phyloP scores from a whole-genome alignment of 1,139 yeast species.

The Pichia inconspicua region DNA sequence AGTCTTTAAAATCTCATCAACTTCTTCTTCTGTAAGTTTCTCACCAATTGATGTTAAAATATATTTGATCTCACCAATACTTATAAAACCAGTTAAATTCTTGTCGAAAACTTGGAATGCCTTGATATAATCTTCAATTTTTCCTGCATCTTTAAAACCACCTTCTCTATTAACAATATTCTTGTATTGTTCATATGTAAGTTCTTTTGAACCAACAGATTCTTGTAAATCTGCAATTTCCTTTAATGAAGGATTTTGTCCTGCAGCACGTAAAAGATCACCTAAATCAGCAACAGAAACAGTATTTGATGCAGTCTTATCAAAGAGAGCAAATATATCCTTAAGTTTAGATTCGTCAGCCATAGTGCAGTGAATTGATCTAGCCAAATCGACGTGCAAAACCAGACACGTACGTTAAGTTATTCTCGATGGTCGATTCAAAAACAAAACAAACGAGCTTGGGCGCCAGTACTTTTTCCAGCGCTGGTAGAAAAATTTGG shows the following conservation, averaged over 20 bases:
- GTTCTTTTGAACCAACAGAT: slow-evolving; percentile 28
- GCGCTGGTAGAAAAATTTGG: too few relatives aligned
- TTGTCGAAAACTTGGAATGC: slow-evolving; percentile 98
- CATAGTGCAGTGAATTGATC: background rate
- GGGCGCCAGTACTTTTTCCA: background rate
- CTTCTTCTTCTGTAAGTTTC: slow-evolving; percentile 82
- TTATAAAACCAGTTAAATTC: slow-evolving; percentile 89
- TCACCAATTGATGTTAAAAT: slow-evolving; percentile 92
- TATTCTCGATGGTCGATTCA: background rate
- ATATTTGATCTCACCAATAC: slow-evolving; percentile 93
- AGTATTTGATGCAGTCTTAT: slow-evolving; percentile 91
- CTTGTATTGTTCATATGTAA: slow-evolving; percentile 73
- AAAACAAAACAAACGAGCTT: background rate
- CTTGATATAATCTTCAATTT: slow-evolving; percentile 91
- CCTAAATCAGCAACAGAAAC: slow-evolving; percentile 87
- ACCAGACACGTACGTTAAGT: too few relatives aligned
- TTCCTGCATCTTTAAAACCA: slow-evolving; percentile 86
- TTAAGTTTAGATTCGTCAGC: slow-evolving; percentile 42
- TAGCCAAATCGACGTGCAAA: too few relatives aligned
- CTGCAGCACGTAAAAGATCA: slow-evolving; percentile 91
- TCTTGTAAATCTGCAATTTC: slow-evolving; percentile 70
- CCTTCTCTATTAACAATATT: slow-evolving; percentile 78
- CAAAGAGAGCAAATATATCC: slow-evolving; percentile 96
- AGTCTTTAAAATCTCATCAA: slow-evolving; percentile 91
- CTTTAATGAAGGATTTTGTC: slow-evolving; percentile 94